Evolutionary conservation across 768 basidiomycete genomes (phyloP).

Genomic region (Boletales sp.): DNA sequence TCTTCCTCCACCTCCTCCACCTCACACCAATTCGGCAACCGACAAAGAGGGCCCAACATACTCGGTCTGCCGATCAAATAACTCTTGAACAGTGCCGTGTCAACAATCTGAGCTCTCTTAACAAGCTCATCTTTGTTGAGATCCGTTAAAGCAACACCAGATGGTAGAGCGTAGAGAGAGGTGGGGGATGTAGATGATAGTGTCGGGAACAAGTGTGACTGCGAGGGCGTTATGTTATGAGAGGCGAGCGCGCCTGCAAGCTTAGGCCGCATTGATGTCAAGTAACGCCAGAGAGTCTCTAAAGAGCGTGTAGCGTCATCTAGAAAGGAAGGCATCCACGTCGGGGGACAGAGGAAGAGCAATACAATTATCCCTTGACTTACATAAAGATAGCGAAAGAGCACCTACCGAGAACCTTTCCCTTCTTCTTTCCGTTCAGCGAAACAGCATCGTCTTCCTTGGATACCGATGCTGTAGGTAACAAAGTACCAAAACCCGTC

Average conservation of each 20-base stretch:
- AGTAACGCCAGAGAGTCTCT: constrained; percentile 85
- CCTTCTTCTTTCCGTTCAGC: constrained; percentile 36
- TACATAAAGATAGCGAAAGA: constrained; percentile 14
- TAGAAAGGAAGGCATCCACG: constrained; percentile 17
- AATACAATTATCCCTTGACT: neutral
- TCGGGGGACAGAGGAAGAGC: neutral
- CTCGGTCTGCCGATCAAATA: constrained; percentile 80
- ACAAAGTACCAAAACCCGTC: constrained; percentile 52
- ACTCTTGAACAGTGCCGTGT: constrained; percentile 92
- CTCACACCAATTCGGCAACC: constrained; percentile 96
- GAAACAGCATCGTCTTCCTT: constrained; percentile 70
- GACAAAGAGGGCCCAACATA: constrained; percentile 81
- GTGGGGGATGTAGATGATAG: constrained; percentile 70
- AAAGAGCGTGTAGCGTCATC: constrained; percentile 68
- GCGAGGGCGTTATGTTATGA: constrained; percentile 63
- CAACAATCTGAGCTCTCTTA: constrained; percentile 88
- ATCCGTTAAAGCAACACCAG: constrained; percentile 60
- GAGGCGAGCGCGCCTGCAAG: constrained; percentile 71
- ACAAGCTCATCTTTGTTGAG: constrained; percentile 83
- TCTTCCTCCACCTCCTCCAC: constrained; percentile 91
- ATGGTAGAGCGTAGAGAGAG: constrained; percentile 74
- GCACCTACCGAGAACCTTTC: constrained; percentile 30
- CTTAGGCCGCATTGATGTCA: constrained; percentile 88
- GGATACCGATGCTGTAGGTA: constrained; percentile 21
- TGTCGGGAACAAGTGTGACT: constrained; percentile 63